phyloP scores from a whole-genome alignment of 148 eudicot genomes.

The Rhododendron ferrugineum region DNA sequence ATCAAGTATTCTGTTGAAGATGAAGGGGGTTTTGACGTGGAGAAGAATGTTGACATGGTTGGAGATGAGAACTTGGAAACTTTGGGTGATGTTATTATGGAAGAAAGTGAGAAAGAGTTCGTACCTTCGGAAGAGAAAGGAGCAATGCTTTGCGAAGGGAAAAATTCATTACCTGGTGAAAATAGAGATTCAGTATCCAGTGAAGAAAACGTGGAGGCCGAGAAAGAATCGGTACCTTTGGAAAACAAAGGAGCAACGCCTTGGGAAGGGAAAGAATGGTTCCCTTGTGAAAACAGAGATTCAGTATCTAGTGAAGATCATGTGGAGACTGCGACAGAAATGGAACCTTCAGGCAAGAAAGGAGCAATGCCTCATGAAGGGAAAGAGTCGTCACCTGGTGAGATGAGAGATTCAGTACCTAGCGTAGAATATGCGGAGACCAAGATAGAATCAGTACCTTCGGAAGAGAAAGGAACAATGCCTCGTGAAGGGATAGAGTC shows the following conservation, averaged over 20 bases:
- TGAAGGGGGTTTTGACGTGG: conserved; percentile 12
- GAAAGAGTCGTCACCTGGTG: neutral
- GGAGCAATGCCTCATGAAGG: neutral
- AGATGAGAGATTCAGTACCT: neutral
- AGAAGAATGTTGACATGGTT: neutral
- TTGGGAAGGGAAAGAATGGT: neutral
- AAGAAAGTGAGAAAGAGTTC: conserved; percentile 15
- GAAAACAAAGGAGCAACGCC: conserved; percentile 6
- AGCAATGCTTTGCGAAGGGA: neutral
- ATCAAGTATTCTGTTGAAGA: neutral
- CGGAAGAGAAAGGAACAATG: conserved; percentile 6
- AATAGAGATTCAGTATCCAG: neutral
- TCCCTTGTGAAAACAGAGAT: neutral
- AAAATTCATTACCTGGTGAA: neutral
- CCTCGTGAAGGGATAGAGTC: neutral
- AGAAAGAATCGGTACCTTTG: conserved; percentile 11
- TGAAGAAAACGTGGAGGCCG: neutral
- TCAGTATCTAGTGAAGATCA: neutral
- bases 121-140: conserved; percentile 1
- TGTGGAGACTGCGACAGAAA: conserved; percentile 12
- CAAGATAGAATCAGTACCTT: conserved; percentile 11
- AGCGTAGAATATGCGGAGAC: neutral
- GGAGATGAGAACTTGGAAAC: conserved; percentile 23
- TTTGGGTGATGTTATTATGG: neutral
- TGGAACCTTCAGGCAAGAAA: neutral